Evolutionary conservation across 768 basidiomycete species (phyloP).

Genomic region (Russula olivacea): DNA sequence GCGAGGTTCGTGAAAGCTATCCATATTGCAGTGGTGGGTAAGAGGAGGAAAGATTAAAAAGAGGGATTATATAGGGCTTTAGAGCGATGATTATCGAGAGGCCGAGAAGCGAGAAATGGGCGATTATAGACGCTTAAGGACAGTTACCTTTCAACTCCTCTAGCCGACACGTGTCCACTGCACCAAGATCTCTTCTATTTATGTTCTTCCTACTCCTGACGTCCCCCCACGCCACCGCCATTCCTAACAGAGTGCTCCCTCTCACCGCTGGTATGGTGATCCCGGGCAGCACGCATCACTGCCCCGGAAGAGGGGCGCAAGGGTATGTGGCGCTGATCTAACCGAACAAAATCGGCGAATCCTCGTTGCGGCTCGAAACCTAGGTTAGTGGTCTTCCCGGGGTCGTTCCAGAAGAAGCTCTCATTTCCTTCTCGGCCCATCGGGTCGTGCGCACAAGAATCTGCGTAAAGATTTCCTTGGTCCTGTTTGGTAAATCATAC

Average conservation of each 20-base stretch:
- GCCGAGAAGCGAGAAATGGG: background rate
- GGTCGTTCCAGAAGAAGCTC: too few relatives aligned
- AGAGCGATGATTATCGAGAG: conserved; percentile 19
- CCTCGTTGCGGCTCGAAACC: background rate
- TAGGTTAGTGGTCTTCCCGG: background rate
- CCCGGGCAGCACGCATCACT: background rate
- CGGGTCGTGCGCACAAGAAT: too few relatives aligned
- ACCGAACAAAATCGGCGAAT: background rate
- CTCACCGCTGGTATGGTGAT: background rate
- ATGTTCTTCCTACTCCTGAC: too few relatives aligned
- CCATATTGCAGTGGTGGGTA: conserved; percentile 38
- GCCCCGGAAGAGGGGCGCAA: background rate
- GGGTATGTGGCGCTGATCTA: background rate
- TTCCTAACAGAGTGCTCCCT: background rate
- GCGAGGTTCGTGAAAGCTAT: conserved; percentile 63
- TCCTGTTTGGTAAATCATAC: background rate
- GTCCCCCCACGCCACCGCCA: background rate
- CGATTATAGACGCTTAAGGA: background rate
- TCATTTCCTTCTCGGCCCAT: too few relatives aligned
- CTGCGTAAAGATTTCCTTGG: too few relatives aligned
- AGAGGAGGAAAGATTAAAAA: background rate
- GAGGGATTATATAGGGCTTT: conserved; percentile 19
- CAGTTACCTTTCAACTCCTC: too few relatives aligned
- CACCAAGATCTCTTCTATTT: too few relatives aligned
- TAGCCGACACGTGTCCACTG: background rate